Evolutionary conservation across 2,329 filamentous ascomycete genomes (phyloP).

Genomic region (Diatrype stigma): DNA sequence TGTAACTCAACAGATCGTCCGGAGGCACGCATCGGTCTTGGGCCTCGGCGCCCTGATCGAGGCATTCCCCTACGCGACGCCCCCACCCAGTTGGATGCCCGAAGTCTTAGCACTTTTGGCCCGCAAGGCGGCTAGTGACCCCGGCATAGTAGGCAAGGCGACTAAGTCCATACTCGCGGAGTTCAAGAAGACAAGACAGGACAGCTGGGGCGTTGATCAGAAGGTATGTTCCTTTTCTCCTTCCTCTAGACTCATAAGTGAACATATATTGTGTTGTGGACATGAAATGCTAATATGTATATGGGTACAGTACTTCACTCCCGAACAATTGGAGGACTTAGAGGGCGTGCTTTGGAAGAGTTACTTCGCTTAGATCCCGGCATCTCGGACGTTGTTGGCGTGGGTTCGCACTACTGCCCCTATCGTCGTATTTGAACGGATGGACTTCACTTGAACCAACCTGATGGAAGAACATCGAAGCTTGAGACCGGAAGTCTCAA

Average conservation of each 20-base stretch:
- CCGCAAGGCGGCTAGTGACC: conserved; percentile 78
- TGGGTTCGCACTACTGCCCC: too few species aligned
- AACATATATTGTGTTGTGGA: background rate
- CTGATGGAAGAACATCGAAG: too few species aligned
- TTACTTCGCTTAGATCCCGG: conserved; percentile 77
- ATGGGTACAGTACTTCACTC: conserved; percentile 65
- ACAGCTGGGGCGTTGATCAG: conserved; percentile 97
- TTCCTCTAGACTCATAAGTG: background rate
- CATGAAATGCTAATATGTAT: conserved; percentile 22
- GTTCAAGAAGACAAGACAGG: conserved; percentile 98
- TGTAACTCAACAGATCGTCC: conserved; percentile 71
- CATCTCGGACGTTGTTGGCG: too few species aligned
- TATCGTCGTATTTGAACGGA: too few species aligned
- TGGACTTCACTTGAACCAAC: too few species aligned
- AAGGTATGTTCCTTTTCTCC: conserved; percentile 63
- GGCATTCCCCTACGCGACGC: conserved; percentile 93
- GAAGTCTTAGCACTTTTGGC: conserved; percentile 85
- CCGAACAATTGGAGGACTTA: conserved; percentile 89
- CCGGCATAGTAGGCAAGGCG: conserved; percentile 89
- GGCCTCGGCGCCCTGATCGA: conserved; percentile 88
- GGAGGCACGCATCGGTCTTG: conserved; percentile 84
- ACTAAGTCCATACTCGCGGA: conserved; percentile 92
- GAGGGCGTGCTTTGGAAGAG: conserved; percentile 99
- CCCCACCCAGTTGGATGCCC: conserved; percentile 90
- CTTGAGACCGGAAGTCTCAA: too few species aligned